Conservation (phyloP, 495 filamentous ascomycete species). For the Aspergillus incahuasiensis region DNA sequence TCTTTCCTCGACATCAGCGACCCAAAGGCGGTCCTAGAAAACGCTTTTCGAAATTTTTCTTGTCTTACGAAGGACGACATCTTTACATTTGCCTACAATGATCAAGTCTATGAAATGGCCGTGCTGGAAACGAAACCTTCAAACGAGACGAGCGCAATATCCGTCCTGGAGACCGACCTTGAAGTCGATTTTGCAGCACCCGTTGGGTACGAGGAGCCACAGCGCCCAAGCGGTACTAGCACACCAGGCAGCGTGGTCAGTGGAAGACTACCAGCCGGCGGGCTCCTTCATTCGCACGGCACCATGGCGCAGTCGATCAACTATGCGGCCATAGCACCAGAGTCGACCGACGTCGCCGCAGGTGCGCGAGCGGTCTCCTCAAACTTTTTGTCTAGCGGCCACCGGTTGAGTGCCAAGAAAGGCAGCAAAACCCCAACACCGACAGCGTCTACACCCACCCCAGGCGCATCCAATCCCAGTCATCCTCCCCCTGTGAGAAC, state of each 20-base stretch:
- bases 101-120: slow-evolving; percentile 84
- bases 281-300: slow-evolving; percentile 72
- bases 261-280: slow-evolving; percentile 60
- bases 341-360: slow-evolving; percentile 55
- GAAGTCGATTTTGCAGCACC: slow-evolving; percentile 93
- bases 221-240: slow-evolving; percentile 54
- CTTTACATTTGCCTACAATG: slow-evolving; percentile 94
- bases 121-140: slow-evolving; percentile 89
- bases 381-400: slow-evolving; percentile 71
- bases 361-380: slow-evolving; percentile 64
- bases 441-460: slow-evolving; percentile 74
- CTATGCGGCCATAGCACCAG: slow-evolving; percentile 89
- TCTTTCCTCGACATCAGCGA: slow-evolving; percentile 94
- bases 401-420: slow-evolving; percentile 75
- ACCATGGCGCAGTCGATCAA: slow-evolving; percentile 97
- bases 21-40: slow-evolving; percentile 96
- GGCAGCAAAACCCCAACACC: slow-evolving; percentile 73
- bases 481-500: slow-evolving; percentile 41
- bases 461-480: slow-evolving; percentile 57
- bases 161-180: slow-evolving; percentile 90
- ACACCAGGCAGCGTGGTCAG: slow-evolving; percentile 61
- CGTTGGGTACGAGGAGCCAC: slow-evolving; percentile 86
- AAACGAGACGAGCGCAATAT: slow-evolving; percentile 70
- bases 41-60: slow-evolving; percentile 90
- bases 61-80: slow-evolving; percentile 87